A percentile compares a stretch with the other conserved stretches of the same genome.
These are phyloP conservation scores for Colletotrichum navitas DNA, from an alignment of 2,329 filamentous ascomycete species.

Conservation along the genomic window DNA sequence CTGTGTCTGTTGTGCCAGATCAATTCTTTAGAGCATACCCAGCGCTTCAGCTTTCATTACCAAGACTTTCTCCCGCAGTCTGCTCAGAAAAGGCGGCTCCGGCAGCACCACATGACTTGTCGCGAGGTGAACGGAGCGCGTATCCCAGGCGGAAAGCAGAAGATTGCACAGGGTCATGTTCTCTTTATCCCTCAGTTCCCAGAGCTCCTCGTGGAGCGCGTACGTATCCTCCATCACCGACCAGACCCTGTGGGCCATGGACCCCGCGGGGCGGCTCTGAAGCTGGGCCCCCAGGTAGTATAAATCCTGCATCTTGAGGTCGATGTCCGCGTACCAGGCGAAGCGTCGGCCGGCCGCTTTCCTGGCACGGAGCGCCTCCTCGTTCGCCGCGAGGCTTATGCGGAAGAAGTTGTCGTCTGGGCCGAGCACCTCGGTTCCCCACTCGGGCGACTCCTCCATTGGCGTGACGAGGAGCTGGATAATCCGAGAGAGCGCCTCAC, in stretches of 20 bases:
- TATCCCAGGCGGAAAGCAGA: conserved; percentile 9
- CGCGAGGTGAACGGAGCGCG: neutral
- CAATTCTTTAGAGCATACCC: neutral
- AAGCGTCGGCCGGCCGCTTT: conserved; percentile 52
- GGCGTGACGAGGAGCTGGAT: conserved; percentile 56
- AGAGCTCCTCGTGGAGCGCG: conserved; percentile 61
- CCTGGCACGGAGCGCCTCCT: neutral
- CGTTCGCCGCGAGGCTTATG: conserved; percentile 45
- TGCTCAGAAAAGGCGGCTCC: conserved; percentile 11
- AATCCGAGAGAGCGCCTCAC: neutral
- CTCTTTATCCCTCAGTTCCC: conserved; percentile 59
- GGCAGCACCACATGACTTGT: neutral
- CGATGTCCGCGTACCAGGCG: conserved; percentile 65
- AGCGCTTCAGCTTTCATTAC: conserved; percentile 22
- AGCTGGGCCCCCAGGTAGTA: conserved; percentile 67
- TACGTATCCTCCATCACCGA: conserved; percentile 60
- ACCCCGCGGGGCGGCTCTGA: conserved; percentile 60
- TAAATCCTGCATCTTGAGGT: conserved; percentile 68
- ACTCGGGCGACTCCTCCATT: conserved; percentile 61
- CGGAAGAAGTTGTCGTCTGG: conserved; percentile 58
- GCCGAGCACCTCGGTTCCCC: conserved; percentile 60
- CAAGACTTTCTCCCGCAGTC: conserved; percentile 23
- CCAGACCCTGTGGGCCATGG: conserved; percentile 67
- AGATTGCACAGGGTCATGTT: conserved; percentile 28
- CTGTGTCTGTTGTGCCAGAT: too few species aligned